A percentile compares a stretch with the other conserved stretches of the same genome.
These are phyloP conservation scores for Phoenix dactylifera DNA, from an alignment of 176 grass and related monocot genomes.

Conservation along the genomic window DNA sequence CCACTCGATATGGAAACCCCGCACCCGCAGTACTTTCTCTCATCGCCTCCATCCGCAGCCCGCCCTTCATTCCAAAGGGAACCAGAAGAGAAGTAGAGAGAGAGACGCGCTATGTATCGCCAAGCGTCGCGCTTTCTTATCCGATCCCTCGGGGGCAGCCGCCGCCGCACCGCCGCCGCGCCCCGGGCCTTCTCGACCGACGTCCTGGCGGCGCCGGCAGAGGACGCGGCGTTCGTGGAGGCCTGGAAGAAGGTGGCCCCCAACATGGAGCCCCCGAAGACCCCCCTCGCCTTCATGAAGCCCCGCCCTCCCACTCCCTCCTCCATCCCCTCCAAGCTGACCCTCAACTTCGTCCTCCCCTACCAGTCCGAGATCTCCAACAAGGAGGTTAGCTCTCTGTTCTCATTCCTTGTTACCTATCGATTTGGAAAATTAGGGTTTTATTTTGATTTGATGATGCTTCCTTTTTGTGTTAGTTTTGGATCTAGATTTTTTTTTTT, in stretches of 20 bases:
- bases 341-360: slow-evolving; percentile 18
- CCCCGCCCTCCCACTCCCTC: not conserved
- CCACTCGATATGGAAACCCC: no score
- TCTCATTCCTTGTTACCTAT: no score
- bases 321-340: slow-evolving; percentile 20
- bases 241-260: slow-evolving; percentile 19
- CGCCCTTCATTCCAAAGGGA: no score
- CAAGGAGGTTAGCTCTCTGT: not conserved
- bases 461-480: no score
- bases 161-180: not conserved
- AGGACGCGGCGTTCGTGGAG: slow-evolving; percentile 13
- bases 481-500: no score
- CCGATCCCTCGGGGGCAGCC: not conserved
- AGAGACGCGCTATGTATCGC: not conserved
- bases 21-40: no score
- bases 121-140: slow-evolving; percentile 4
- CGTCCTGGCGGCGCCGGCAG: not conserved
- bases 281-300: slow-evolving; percentile 14
- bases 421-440: no score
- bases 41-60: no score
- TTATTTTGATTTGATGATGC: no score
- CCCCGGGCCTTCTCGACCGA: slow-evolving; percentile 1
- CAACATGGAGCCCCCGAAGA: slow-evolving; percentile 13
- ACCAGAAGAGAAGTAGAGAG: no score
- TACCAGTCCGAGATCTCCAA: slow-evolving; percentile 18